Percentiles rank a stretch among this genome's conserved stretches.
Conservation (phyloP, 805 yeast genomes). For the Candida sakaeoensis region DNA sequence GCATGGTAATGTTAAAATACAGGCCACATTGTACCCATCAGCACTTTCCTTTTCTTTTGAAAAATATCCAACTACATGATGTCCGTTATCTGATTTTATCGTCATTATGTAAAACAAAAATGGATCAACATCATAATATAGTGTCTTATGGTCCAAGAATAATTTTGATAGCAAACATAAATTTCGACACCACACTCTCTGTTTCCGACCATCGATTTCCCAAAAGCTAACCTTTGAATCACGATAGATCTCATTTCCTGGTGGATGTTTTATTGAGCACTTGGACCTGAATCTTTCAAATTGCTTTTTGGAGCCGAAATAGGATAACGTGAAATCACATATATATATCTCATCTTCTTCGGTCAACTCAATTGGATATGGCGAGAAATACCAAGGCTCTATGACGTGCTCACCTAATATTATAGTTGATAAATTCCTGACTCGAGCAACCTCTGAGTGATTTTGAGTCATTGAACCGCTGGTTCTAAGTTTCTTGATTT, state of each 20-base stretch:
- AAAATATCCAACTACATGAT: slow-evolving; percentile 93
- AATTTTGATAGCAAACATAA: slow-evolving; percentile 85
- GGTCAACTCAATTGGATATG: slow-evolving; percentile 91
- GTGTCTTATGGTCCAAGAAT: slow-evolving; percentile 91
- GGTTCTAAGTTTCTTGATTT: slow-evolving; percentile 84
- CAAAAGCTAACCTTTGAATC: slow-evolving; percentile 91
- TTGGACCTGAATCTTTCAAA: slow-evolving; percentile 88
- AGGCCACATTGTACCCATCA: slow-evolving; percentile 93
- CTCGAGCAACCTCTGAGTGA: slow-evolving; percentile 82
- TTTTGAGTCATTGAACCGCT: slow-evolving; percentile 97
- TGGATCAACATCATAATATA: slow-evolving; percentile 97
- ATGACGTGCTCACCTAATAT: slow-evolving; percentile 87
- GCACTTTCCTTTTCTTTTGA: slow-evolving; percentile 97
- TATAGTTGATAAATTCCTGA: slow-evolving; percentile 73
- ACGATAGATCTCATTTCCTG: slow-evolving; percentile 95
- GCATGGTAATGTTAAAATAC: slow-evolving; percentile 93
- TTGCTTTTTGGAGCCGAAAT: slow-evolving; percentile 85
- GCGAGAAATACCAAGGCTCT: slow-evolving; percentile 99
- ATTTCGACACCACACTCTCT: slow-evolving; percentile 96
- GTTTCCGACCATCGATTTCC: slow-evolving; percentile 96
- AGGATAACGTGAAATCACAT: slow-evolving; percentile 86
- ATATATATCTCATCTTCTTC: slow-evolving; percentile 88
- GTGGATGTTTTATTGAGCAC: slow-evolving; percentile 90
- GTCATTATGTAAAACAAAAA: slow-evolving; percentile 96
- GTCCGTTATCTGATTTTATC: slow-evolving; percentile 81